Evolutionary conservation across 140 eudicot species (phyloP), one percentile per base, ranked within the genome.

Genomic region (Ambrosia hybrid): DNA sequence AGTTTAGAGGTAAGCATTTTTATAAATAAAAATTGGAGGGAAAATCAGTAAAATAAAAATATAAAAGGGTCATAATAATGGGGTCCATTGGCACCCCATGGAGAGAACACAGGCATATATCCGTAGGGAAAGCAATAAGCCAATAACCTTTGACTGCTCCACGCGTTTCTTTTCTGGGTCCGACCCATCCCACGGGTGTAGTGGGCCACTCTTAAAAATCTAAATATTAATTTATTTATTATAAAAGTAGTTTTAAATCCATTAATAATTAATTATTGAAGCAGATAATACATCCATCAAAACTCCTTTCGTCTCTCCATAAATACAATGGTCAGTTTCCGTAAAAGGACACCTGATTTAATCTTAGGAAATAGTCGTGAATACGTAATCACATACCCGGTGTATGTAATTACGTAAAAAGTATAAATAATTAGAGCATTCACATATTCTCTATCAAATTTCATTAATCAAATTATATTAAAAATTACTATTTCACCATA

Each of bases 131-230:
- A 73, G 70, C 70, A 33, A 30, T 61, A 43, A n/a, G 65, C 53
- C 72, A 73, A 67, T 41, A 70, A 63, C 79, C 74, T 70, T 77
- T 70, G 81, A 77, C 81, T 71, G 46, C 77, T 77, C 76, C 81
- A 77, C 81, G 81, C 77, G 67, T 77, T 63, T 46, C 41, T 63
- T 33, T 43, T n/a, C 60, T 53, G 67, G 81, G 77, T 43, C 81
- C 72, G 10, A 6, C 4, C 5, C 55, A 61, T 63, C 77, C 62
- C 81, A 77, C 73, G 77, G 77, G 76, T 77, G 67, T 51, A 62
- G 51, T 62, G 67, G 81, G 72, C 9, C 76, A 67, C 9, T 2
- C 0, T n/a, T 39, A 3, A 33, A 3, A 64, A 48, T 48, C 57
- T 52, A n/a, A 52, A 5, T 52, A 52, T 52, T n/a, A 4, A 52